Evolutionary conservation across 129 eudicot genomes (phyloP).

Genomic region (Flaveria bidentis): DNA sequence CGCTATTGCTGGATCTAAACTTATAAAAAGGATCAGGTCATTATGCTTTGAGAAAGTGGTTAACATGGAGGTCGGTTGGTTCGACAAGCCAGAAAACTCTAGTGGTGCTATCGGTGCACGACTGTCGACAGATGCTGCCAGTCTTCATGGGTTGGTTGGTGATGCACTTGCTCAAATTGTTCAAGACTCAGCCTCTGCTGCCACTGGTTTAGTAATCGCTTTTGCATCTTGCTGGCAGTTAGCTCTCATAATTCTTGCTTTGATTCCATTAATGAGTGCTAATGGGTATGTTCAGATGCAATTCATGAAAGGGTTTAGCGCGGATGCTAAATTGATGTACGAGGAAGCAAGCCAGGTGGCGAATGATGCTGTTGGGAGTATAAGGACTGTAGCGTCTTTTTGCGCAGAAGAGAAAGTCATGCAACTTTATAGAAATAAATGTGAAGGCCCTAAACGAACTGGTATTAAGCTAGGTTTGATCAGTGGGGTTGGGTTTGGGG

Average conservation of each 20-base stretch:
- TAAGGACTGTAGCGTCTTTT: background rate
- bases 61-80: conserved; percentile 87
- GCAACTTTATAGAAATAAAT: conserved; percentile 34
- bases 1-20: conserved; percentile 71
- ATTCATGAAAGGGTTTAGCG: background rate
- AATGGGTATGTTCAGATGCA: background rate
- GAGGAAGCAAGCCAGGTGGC: conserved; percentile 4
- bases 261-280: conserved; percentile 3
- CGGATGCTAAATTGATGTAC: background rate
- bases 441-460: background rate
- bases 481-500: background rate
- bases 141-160: conserved; percentile 57
- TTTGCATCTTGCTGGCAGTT: conserved; percentile 14
- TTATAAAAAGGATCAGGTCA: conserved; percentile 61
- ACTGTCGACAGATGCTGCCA: conserved; percentile 82
- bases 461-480: background rate
- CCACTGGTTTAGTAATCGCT: background rate
- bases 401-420: conserved; percentile 48
- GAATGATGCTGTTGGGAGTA: conserved; percentile 3
- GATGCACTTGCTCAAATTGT: conserved; percentile 6
- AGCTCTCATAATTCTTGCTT: background rate
- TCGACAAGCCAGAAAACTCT: conserved; percentile 68
- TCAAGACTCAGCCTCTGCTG: conserved; percentile 36
- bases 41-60: conserved; percentile 75
- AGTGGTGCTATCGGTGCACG: conserved; percentile 87